These are phyloP conservation scores for Cryptococcus sp. DNA, from an alignment of 1,284 basidiomycete genomes.

Conservation along the genomic window DNA sequence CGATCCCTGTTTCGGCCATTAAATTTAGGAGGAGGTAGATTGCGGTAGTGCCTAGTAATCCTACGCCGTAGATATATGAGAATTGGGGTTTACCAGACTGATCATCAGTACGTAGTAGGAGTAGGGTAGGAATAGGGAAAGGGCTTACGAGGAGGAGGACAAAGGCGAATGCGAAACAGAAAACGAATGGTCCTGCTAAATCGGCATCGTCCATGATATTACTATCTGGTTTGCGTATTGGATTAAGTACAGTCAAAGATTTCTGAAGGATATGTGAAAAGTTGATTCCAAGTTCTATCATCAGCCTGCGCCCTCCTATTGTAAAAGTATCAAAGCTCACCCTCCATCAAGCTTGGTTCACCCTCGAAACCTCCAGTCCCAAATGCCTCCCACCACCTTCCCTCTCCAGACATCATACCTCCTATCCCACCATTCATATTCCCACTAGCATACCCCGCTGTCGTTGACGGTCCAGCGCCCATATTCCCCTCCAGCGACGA, in stretches of 20 bases:
- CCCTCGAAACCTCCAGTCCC: conserved; percentile 93
- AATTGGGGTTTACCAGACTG: conserved; percentile 98
- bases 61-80: conserved; percentile 98
- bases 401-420: conserved; percentile 65
- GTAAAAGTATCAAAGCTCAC: conserved; percentile 51
- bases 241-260: conserved; percentile 92
- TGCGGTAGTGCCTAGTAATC: conserved; percentile 85
- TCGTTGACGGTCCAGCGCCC: conserved; percentile 13
- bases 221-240: conserved; percentile 77
- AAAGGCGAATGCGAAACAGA: conserved; percentile 86
- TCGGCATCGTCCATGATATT: conserved; percentile 99
- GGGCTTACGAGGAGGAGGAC: conserved; percentile 76
- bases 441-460: conserved; percentile 16
- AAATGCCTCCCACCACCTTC: conserved; percentile 90
- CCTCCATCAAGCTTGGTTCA: conserved; percentile 86
- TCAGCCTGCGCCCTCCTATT: background rate
- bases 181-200: conserved; percentile 91
- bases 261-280: conserved; percentile 92
- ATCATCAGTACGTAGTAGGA: background rate
- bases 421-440: conserved; percentile 43
- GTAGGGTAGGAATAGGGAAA: background rate
- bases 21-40: conserved; percentile 95
- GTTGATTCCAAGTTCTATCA: conserved; percentile 90
- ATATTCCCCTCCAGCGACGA: conserved; percentile 25
- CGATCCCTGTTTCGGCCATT: conserved; percentile 94